Conservation (phyloP, 345 rosid species). For the Tarenaya hassleriana region DNA sequence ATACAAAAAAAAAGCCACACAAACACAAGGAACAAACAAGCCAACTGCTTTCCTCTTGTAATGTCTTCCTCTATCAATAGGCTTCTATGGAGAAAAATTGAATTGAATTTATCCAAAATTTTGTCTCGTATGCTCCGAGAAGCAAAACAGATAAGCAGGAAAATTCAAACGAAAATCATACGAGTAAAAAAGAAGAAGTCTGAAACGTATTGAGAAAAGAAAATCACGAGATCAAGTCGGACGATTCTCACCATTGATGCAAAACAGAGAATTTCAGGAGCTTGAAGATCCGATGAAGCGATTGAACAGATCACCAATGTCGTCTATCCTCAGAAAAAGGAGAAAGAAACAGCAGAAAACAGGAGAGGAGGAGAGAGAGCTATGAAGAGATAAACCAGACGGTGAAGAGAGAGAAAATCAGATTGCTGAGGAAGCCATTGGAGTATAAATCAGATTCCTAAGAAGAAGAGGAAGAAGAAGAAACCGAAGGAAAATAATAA, state of each 20-base stretch:
- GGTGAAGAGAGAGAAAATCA: slow-evolving; percentile 31
- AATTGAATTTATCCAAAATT: not conserved
- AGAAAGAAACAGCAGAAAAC: slow-evolving; percentile 11
- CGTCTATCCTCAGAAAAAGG: slow-evolving; percentile 21
- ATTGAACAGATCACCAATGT: slow-evolving; percentile 30
- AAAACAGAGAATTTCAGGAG: slow-evolving; percentile 4
- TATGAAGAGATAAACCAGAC: slow-evolving; percentile 2
- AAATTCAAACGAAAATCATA: not conserved
- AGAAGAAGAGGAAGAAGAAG: slow-evolving; percentile 47
- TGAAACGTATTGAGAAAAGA: not conserved
- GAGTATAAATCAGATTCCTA: slow-evolving; percentile 43
- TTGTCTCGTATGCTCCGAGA: not conserved
- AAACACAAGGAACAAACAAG: not conserved
- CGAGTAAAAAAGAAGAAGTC: not conserved
- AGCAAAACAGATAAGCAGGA: not conserved
- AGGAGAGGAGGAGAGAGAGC: slow-evolving; percentile 20
- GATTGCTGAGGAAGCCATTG: slow-evolving; percentile 42
- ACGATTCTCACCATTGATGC: slow-evolving; percentile 37
- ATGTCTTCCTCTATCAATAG: not conserved
- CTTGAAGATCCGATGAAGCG: slow-evolving; percentile 29
- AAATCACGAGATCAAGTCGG: slow-evolving; percentile 3
- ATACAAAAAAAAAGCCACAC: slow-evolving; percentile 9
- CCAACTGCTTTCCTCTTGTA: slow-evolving; percentile 2
- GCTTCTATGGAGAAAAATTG: not conserved
- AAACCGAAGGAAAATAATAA: slow-evolving; percentile 43